phyloP scores from a whole-genome alignment of 2,329 filamentous ascomycete species.

The Penicillium sp. region DNA sequence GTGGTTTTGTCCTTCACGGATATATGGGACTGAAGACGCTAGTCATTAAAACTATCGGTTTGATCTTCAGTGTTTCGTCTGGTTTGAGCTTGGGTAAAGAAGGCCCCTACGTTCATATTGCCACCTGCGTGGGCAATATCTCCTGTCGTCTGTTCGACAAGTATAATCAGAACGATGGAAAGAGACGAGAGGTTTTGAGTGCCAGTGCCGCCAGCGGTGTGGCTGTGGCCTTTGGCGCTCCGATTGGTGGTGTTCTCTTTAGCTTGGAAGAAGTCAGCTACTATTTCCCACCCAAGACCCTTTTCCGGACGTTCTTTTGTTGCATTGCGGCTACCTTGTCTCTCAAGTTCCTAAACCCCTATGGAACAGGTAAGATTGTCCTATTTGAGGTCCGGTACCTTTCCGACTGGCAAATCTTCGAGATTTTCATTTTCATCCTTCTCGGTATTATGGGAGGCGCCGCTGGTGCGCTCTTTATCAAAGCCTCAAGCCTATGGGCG shows the following conservation, averaged over 20 bases:
- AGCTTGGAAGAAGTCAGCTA: constrained; percentile 92
- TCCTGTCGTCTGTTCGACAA: constrained; percentile 90
- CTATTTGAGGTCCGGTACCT: constrained; percentile 91
- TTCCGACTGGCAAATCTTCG: constrained; percentile 90
- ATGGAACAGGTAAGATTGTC: constrained; percentile 94
- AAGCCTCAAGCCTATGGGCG: constrained; percentile 88
- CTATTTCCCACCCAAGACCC: constrained; percentile 94
- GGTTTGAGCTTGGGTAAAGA: constrained; percentile 94
- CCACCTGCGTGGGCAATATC: constrained; percentile 92
- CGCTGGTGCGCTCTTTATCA: constrained; percentile 90
- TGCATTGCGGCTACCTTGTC: constrained; percentile 89
- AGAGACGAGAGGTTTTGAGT: constrained; percentile 88
- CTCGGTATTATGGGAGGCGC: constrained; percentile 82
- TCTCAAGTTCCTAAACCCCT: constrained; percentile 92
- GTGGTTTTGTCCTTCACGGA: constrained; percentile 92
- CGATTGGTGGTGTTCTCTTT: constrained; percentile 85
- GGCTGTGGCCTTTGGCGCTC: constrained; percentile 90
- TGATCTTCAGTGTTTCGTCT: constrained; percentile 86
- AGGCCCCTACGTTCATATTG: constrained; percentile 95
- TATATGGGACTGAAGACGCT: constrained; percentile 88
- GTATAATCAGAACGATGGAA: constrained; percentile 91
- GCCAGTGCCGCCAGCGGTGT: constrained; percentile 89
- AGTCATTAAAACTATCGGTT: constrained; percentile 74
- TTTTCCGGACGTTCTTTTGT: constrained; percentile 97
- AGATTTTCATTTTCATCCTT: constrained; percentile 79